Base-by-base conservation (phyloP, 1,284 basidiomycete genomes). In the Paramarasmius palmivorus region DNA sequence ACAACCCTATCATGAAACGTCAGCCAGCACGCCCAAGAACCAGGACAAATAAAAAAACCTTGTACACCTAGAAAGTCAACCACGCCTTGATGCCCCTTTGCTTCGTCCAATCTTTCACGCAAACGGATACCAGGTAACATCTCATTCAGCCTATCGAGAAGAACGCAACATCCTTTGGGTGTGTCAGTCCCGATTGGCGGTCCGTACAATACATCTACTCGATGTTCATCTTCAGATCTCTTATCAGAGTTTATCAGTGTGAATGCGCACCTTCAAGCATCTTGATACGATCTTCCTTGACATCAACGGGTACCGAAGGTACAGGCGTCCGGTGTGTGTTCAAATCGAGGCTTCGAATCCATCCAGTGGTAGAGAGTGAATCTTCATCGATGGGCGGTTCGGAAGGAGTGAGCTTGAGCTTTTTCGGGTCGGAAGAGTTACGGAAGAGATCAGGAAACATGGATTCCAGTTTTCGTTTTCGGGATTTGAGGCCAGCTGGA, bases 81-180 rank as follows among this genome's bases (percentile, higher is more conserved):
- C 35, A 80, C 72, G 15, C 62, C 61, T 60, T 82, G 78, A 56
- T 78, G 74, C 8, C 67, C 68, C n/a, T 67, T 46, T 12, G 64
- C 53, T 1, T 63, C 26, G 8, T 22, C 15, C 7, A 83, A 67
- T 41, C 75, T 71, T 52, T 76, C 71, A 38, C 70, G 68, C 25
- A 83, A 68, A 26, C 76, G 67, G 22, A 78, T 73, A 2, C 79
- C 79, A 47, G 79, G 79, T 23, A 81, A 64, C 45, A 74, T 52
- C 41, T 19, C 38, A 44, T 76, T 76, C 15, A 83, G 63, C 34
- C 62, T 65, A 17, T 69, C 59, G 14, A 78, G 63, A 26, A 81
- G 62, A 8, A 54, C 50, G 4, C 57, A 61, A 40, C 76, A 61
- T 19, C 72, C 69, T 26, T 68, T 65, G 15, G 76, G 73, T 1